These are phyloP conservation scores for Fusarium annulatum DNA, from an alignment of 2,329 filamentous ascomycete genomes.

Conservation along the genomic window DNA sequence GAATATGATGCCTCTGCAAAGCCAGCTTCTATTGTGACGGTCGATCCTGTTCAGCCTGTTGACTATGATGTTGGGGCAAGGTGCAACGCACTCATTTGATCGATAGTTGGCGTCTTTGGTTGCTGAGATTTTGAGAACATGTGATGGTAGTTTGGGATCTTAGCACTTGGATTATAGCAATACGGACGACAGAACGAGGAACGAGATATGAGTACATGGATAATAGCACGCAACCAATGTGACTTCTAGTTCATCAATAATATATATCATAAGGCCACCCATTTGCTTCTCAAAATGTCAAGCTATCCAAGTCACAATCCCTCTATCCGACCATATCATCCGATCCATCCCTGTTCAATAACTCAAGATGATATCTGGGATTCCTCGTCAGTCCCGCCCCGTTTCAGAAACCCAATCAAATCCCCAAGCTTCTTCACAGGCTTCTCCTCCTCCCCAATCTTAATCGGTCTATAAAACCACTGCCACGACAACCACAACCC, in stretches of 20 bases:
- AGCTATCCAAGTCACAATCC: neutral
- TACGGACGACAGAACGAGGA: neutral
- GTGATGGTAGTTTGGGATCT: neutral
- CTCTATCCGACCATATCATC: neutral
- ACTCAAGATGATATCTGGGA: neutral
- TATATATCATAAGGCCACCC: neutral
- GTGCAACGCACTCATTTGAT: constrained; percentile 5
- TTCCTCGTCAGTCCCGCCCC: neutral
- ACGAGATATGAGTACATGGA: neutral
- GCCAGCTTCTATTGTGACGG: neutral
- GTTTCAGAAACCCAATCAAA: neutral
- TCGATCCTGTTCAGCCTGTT: neutral
- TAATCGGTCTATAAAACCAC: neutral
- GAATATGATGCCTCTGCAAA: neutral
- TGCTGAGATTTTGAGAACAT: neutral
- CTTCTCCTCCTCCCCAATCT: constrained; percentile 22
- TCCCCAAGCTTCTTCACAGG: neutral
- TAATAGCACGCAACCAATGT: neutral
- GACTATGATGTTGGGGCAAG: neutral
- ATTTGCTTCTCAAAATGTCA: neutral
- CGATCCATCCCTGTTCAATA: neutral
- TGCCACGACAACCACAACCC: constrained; percentile 37
- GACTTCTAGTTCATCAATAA: too few relatives aligned
- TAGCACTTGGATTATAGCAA: neutral
- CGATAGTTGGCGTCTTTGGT: neutral